These are phyloP conservation scores for Xylaria acuta DNA, from an alignment of 495 filamentous ascomycete genomes.

Conservation along the genomic window DNA sequence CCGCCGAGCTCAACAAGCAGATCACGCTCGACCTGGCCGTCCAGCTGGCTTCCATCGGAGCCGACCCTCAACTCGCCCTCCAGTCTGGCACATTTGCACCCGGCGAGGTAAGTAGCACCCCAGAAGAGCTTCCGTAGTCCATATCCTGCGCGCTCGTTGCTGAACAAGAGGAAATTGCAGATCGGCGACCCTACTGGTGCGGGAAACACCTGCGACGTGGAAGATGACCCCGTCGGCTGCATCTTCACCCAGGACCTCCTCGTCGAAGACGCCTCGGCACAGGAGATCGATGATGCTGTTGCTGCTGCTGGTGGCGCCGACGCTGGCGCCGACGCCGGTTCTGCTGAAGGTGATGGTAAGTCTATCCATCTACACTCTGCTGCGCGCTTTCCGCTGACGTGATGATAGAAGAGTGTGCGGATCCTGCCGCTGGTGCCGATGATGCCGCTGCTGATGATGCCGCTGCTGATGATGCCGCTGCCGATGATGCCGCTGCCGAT, in stretches of 20 bases:
- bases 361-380: not conserved
- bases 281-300: conserved; percentile 62
- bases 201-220: conserved; percentile 64
- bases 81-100: conserved; percentile 65
- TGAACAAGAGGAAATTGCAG: conserved; percentile 32
- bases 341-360: conserved; percentile 29
- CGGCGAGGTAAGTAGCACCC: conserved; percentile 51
- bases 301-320: conserved; percentile 36
- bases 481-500: too few relatives aligned
- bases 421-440: conserved; percentile 29
- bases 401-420: conserved; percentile 40
- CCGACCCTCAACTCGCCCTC: conserved; percentile 62
- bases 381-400: not conserved
- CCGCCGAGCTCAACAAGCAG: conserved; percentile 57
- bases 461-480: too few relatives aligned
- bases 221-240: conserved; percentile 62
- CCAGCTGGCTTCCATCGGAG: conserved; percentile 63
- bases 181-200: conserved; percentile 61
- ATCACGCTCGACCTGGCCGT: conserved; percentile 62
- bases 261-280: conserved; percentile 62
- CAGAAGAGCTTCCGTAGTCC: not conserved
- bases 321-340: conserved; percentile 22
- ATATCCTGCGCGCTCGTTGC: not conserved
- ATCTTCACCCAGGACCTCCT: conserved; percentile 67
- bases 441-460: conserved; percentile 26